These are phyloP conservation scores for Phytophthora idaei DNA, from an alignment of 352 stramenopile species.

Conservation along the genomic window DNA sequence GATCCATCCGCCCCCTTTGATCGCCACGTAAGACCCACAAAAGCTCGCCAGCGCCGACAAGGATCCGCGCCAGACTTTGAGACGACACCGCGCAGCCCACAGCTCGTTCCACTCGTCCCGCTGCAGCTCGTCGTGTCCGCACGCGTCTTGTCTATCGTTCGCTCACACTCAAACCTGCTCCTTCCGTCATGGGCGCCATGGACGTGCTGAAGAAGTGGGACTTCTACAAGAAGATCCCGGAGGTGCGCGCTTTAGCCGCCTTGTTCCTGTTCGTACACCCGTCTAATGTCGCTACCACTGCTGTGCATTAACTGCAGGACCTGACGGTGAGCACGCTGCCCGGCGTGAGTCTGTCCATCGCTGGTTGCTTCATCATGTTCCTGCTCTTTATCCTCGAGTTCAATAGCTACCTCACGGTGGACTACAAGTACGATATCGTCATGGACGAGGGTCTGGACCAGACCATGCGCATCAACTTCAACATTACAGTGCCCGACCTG, in stretches of 20 bases:
- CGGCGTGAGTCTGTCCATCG: slow-evolving; percentile 84
- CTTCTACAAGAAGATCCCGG: slow-evolving; percentile 93
- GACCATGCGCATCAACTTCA: slow-evolving; percentile 97
- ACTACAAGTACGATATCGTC: slow-evolving; percentile 90
- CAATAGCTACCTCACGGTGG: slow-evolving; percentile 85
- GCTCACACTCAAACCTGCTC: neutral
- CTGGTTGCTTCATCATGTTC: slow-evolving; percentile 89
- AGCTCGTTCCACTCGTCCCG: slow-evolving; percentile 2
- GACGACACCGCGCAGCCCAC: slow-evolving; percentile 1
- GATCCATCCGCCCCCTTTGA: slow-evolving; percentile 3
- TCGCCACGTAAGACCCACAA: slow-evolving; percentile 33
- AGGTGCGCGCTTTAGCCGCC: slow-evolving; percentile 40
- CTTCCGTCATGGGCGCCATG: slow-evolving; percentile 72
- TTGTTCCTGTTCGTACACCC: neutral
- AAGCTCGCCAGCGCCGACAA: slow-evolving; percentile 13
- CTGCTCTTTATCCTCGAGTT: slow-evolving; percentile 91
- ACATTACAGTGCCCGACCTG: slow-evolving; percentile 97
- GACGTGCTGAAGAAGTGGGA: slow-evolving; percentile 92
- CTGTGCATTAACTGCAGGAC: slow-evolving; percentile 46
- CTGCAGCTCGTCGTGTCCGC: slow-evolving; percentile 2
- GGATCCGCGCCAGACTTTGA: slow-evolving; percentile 20
- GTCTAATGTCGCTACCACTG: slow-evolving; percentile 12
- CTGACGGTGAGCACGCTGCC: slow-evolving; percentile 87
- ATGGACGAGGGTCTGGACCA: slow-evolving; percentile 88
- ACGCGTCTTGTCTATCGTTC: slow-evolving; percentile 15